Base-by-base conservation (phyloP, 305 asterid genomes). In the Plantago coronopus region DNA sequence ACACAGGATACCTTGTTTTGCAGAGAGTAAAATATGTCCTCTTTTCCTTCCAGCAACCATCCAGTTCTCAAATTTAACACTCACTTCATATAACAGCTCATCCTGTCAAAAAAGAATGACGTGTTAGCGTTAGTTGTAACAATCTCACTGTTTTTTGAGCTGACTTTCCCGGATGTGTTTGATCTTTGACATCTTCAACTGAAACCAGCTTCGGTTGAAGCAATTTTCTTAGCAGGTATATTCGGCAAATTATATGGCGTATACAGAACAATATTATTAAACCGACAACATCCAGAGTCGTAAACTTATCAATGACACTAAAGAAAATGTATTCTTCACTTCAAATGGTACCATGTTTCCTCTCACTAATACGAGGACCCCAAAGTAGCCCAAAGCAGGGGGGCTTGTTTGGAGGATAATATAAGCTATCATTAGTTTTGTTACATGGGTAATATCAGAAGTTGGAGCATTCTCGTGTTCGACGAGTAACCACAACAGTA, bases 31-130 rank as follows among this genome's bases (percentile, higher is more conserved):
- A 2, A 72, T 74, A 59, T 87, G 84, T 54, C 99, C 99, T 67
- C 95, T 74, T 79, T 89, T 93, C 68, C 96, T 79, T 70, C 99
- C 99, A 55, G 99, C 99, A 72, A 89, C 73, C 99, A 93, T 93
- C 99, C 99, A 93, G 79, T 83, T 91, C 74, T 85, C 95, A 21
- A 88, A 65, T 72, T 81, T 89, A 54, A 84, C 85, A 63, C 77
- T 83, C 61, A 93, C 88, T 78, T 93, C 99, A 60, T 83, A 93
- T 53, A 93, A 66, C 53, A 93, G 90, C 72, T 87, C 97, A 46
- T 83, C 94, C 95, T 87, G 83, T 62, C 45, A 54, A 64, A 56
- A 56, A 37, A 55, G 67, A 73, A 42, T 20, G 45, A 43, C 61
- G 38, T 55, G 47, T 47, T 37, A n/a, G n/a, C n/a, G n/a, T n/a